Evolutionary conservation across 108 stramenopile genomes (phyloP), one percentile per base, ranked within the genome.

Genomic region (Stephanodiscus minutulus): DNA sequence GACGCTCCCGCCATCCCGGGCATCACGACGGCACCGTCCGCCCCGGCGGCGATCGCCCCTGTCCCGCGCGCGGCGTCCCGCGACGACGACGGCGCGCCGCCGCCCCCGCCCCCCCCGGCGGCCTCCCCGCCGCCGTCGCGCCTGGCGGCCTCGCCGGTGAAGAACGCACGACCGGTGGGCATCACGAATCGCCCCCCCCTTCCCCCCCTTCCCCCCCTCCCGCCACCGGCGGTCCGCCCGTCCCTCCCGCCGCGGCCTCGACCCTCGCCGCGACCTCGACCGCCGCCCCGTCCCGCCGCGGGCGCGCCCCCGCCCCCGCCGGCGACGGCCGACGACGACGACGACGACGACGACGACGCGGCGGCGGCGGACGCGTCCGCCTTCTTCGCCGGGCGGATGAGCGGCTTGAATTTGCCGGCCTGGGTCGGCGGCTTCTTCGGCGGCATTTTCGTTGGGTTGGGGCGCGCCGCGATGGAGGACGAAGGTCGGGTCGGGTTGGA

Each of bases 381-480:
- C 55, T 83, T 87, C 60, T 84, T 85, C 20, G 73, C 63, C 5
- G 89, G 91, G 41, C 76, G 76, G 56, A 89, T 90, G 12, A 86
- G 80, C 3, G 93, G 93, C 54, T 88, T 91, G 82, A 94, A 94
- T 67, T 86, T 88, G 10, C 93, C 93, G 36, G 82, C 79, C 84
- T 92, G 93, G 22, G 86, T 50, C 15, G 92, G 92, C 17, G 88
- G 85, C 41, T 44, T 67, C 24, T 79, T 79, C 41, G 78, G 78
- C 39, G 78, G 78, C 71, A 72, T 75, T 41, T 4, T 33, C 31
- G 31, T 2, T 33, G 31, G 31, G 2, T 33, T 33, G 31, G 31
- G 31, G 3, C 3, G 5, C 31, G 31, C 31, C 3, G 5, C 31
- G 31, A 33, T 33, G 31, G 31, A 33, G 31, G 31, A 33, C 2